Conservation (phyloP, 768 basidiomycete genomes). For the Tricholoma sp. region DNA sequence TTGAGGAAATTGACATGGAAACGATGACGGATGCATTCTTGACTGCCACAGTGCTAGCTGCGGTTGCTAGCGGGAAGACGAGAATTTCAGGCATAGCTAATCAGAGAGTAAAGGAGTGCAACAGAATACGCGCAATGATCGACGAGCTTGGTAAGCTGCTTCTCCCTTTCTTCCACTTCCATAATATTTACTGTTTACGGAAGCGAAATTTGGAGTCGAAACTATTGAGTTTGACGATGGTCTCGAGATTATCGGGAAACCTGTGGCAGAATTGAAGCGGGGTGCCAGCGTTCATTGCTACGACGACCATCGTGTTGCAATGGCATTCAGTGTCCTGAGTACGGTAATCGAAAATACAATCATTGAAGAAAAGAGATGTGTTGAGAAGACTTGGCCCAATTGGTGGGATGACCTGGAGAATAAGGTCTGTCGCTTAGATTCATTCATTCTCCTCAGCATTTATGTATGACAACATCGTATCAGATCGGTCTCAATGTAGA, state of each 20-base stretch:
- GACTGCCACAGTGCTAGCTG: conserved; percentile 89
- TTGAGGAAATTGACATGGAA: conserved; percentile 94
- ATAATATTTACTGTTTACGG: neutral
- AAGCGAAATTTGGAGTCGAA: conserved; percentile 92
- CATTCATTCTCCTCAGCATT: neutral
- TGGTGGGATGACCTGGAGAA: conserved; percentile 99
- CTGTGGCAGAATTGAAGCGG: conserved; percentile 52
- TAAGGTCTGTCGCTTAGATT: conserved; percentile 51
- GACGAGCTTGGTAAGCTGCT: conserved; percentile 78
- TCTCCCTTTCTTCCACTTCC: neutral
- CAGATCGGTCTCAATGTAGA: conserved; percentile 87
- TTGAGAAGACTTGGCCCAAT: conserved; percentile 99
- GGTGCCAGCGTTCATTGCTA: conserved; percentile 92
- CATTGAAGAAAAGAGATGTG: conserved; percentile 94
- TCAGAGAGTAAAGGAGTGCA: conserved; percentile 97
- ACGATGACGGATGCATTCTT: conserved; percentile 99
- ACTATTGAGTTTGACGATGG: conserved; percentile 93
- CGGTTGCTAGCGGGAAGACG: conserved; percentile 68
- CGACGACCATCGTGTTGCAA: conserved; percentile 97
- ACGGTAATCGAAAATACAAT: conserved; percentile 69
- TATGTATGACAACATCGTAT: neutral
- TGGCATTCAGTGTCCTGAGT: conserved; percentile 93
- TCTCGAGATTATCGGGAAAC: conserved; percentile 81
- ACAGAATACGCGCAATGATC: conserved; percentile 95
- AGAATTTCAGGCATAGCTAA: conserved; percentile 95